These are phyloP conservation scores for Selaginella tamariscina DNA, from an alignment of 75 land plant genomes.

Conservation along the genomic window DNA sequence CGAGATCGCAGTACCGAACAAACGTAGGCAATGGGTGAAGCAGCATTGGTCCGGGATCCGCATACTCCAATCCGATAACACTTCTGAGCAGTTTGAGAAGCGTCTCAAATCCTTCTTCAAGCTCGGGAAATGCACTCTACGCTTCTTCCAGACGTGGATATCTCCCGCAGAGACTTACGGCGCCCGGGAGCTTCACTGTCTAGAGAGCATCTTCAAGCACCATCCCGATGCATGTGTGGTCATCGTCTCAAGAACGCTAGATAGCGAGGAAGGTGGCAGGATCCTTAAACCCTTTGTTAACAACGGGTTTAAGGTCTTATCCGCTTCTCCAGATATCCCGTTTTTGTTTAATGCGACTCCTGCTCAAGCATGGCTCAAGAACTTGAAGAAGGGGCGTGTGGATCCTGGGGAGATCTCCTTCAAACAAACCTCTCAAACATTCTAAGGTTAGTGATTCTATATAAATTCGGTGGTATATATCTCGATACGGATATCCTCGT, in stretches of 20 bases:
- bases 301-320: constrained; percentile 23
- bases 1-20: neutral
- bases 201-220: constrained; percentile 51
- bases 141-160: constrained; percentile 62
- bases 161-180: constrained; percentile 35
- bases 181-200: constrained; percentile 29
- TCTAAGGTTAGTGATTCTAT: constrained; percentile 45
- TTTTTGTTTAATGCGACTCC: constrained; percentile 39
- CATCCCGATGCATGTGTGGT: constrained; percentile 46
- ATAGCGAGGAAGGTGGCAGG: constrained; percentile 28
- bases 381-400: constrained; percentile 26
- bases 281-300: constrained; percentile 27
- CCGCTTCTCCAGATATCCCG: constrained; percentile 35
- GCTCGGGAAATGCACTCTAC: constrained; percentile 20
- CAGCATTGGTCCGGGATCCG: constrained; percentile 15
- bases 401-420: constrained; percentile 56
- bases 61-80: constrained; percentile 18
- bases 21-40: constrained; percentile 14
- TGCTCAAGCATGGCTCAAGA: constrained; percentile 38
- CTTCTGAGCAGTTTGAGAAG: constrained; percentile 17
- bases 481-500: constrained; percentile 48
- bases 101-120: constrained; percentile 31
- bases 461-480: constrained; percentile 59
- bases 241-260: constrained; percentile 45
- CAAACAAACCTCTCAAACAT: constrained; percentile 66